These are phyloP conservation scores for Paramecium bursaria DNA, from an alignment of 73 alveolate species.

Conservation along the genomic window DNA sequence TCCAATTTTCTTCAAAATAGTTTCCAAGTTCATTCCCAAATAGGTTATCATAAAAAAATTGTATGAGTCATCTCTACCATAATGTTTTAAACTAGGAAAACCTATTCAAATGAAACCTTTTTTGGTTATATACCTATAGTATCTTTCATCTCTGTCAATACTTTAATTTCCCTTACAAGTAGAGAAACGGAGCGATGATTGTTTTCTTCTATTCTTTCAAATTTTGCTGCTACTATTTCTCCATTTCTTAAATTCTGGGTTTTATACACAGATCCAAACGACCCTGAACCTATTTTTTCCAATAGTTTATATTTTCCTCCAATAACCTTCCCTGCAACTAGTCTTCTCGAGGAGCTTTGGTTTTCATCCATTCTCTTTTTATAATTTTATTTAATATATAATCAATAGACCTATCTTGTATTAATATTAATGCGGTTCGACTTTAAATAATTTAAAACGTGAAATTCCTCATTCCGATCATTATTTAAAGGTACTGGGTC, in stretches of 20 bases:
- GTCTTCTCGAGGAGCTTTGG: neutral
- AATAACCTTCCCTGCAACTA: constrained; percentile 16
- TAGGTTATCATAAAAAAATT: constrained; percentile 76
- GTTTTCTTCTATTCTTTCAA: constrained; percentile 76
- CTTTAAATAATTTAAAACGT: constrained; percentile 31
- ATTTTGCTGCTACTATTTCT: constrained; percentile 79
- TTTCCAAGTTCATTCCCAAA: constrained; percentile 77
- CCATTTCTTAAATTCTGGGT: constrained; percentile 74
- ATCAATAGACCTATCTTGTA: constrained; percentile 37
- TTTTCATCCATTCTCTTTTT: constrained; percentile 25
- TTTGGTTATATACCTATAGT: constrained; percentile 32
- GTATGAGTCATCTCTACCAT: constrained; percentile 73
- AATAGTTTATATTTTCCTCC: constrained; percentile 51
- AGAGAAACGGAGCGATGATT: constrained; percentile 75
- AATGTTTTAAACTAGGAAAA: constrained; percentile 71
- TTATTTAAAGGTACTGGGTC: neutral
- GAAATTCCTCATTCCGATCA: constrained; percentile 25
- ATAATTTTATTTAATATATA: neutral
- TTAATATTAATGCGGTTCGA: constrained; percentile 14
- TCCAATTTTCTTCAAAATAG: constrained; percentile 66
- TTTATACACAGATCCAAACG: constrained; percentile 80
- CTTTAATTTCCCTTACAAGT: constrained; percentile 75
- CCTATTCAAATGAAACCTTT: constrained; percentile 44
- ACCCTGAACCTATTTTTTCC: constrained; percentile 82
- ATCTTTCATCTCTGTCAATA: constrained; percentile 67